Evolutionary conservation across 2,329 filamentous ascomycete genomes (phyloP).

Genomic region (Xylariaceae sp.): DNA sequence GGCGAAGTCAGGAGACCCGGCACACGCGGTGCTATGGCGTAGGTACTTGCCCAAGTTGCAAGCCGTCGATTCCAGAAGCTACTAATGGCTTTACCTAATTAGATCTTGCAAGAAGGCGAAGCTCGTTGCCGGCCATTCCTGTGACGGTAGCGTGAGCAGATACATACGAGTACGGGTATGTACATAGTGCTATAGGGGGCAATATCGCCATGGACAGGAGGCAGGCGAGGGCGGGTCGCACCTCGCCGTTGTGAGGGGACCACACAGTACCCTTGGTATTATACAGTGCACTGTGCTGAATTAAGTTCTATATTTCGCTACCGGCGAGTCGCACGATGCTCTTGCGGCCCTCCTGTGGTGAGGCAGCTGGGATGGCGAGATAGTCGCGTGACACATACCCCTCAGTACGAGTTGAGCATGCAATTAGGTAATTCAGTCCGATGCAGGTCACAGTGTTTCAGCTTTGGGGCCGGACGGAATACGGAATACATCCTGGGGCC

Average conservation of each 20-base stretch:
- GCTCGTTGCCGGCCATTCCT: background rate
- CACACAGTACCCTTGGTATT: background rate
- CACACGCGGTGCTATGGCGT: too few relatives aligned
- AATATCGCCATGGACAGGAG: background rate
- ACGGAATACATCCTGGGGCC: background rate
- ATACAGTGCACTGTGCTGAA: background rate
- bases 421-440: background rate
- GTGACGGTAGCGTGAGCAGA: too few relatives aligned
- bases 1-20: too few relatives aligned
- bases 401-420: conserved; percentile 8
- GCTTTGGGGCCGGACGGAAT: background rate
- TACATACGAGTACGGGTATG: too few relatives aligned
- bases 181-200: too few relatives aligned
- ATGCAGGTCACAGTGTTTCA: background rate
- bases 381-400: conserved; percentile 19
- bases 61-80: background rate
- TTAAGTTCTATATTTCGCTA: background rate
- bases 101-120: background rate
- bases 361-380: conserved; percentile 18
- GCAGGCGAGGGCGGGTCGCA: background rate
- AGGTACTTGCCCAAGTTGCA: too few relatives aligned
- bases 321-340: conserved; percentile 12
- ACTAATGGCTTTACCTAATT: background rate
- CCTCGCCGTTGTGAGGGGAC: background rate
- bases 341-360: background rate